Base-by-base conservation (phyloP, 805 yeast species). In the Candida michaelii region DNA sequence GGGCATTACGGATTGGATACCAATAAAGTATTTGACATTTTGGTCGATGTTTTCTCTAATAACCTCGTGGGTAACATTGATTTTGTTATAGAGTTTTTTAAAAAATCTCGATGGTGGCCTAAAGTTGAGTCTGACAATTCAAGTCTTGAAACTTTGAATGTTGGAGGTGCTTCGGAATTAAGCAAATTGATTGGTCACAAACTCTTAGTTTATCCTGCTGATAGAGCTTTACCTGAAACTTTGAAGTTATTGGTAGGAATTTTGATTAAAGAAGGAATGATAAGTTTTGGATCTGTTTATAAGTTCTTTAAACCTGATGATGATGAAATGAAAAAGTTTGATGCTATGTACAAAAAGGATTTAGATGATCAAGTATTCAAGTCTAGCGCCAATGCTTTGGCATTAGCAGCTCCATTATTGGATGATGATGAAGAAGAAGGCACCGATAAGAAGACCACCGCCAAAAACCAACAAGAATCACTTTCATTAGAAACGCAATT, bases 1-100 rank as follows among this genome's bases (percentile, higher is more conserved):
- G 96, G 93, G 1, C 88, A 83, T 56, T 89, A 79, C 58, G 75
- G 76, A 40, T 69, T 89, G 38, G 96, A 90, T 53, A 82, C 91
- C 0, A 74, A 77, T 39, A 72, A 90, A 45, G 77, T 80, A 18
- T 69, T 89, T 38, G 86, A 87, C 50, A 43, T 86, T 0, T 47
- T 86, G 7, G 53, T 89, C 25, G 80, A 79, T 36, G 54, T 85
- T 2, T 74, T 76, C 37, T 54, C 77, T 2, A 63, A 66, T 40
- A 66, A 69, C 37, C 45, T 82, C 5, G 68, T 72, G 1, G 56
- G 66, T 3, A 66, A 77, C 34, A 69, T 73, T 45, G 54, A 62
- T 4, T 77, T 82, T 43, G 64, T 79, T 18, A 29, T 87, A 0
- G 54, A 60, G 1, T 63, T 86, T 17, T 62, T 87, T 39, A 71